These are phyloP conservation scores for Dillenia suffruticosa DNA, from an alignment of 164 flowering plant genomes.

Conservation along the genomic window DNA sequence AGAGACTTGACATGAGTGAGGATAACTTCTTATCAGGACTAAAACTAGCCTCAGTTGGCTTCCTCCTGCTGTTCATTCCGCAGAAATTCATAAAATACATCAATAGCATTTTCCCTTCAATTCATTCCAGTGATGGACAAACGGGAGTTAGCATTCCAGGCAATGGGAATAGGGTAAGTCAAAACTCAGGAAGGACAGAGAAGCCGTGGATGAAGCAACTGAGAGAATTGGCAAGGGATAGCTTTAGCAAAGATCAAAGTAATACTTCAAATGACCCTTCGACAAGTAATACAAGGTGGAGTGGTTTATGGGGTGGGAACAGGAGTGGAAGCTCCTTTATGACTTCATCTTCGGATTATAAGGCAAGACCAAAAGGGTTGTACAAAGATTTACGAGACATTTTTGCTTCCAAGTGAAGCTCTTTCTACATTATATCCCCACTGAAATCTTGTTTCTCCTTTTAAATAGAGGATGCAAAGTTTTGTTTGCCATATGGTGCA, in stretches of 20 bases:
- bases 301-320: slow-evolving; percentile 51
- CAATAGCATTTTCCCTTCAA: slow-evolving; percentile 20
- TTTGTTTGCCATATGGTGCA: no score
- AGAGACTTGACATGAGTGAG: slow-evolving; percentile 32
- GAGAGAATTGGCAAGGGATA: slow-evolving; percentile 75
- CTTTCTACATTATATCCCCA: no score
- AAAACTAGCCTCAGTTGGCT: slow-evolving; percentile 46
- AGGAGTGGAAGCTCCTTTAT: slow-evolving; percentile 67
- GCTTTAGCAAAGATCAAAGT: slow-evolving; percentile 58
- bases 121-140: slow-evolving; percentile 15
- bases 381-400: slow-evolving; percentile 80
- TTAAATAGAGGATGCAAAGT: no score
- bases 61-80: slow-evolving; percentile 49
- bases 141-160: slow-evolving; percentile 17
- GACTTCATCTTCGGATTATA: slow-evolving; percentile 44
- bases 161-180: slow-evolving; percentile 34
- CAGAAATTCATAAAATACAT: slow-evolving; percentile 30
- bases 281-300: slow-evolving; percentile 39
- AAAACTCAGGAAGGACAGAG: slow-evolving; percentile 48
- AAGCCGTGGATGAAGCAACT: slow-evolving; percentile 80
- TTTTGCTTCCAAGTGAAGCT: slow-evolving; percentile 52
- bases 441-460: no score
- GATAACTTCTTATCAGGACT: slow-evolving; percentile 50
- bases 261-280: slow-evolving; percentile 53
- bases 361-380: slow-evolving; percentile 47